phyloP scores from a whole-genome alignment of 2,329 filamentous ascomycete genomes.

The Fusarium chuoi region DNA sequence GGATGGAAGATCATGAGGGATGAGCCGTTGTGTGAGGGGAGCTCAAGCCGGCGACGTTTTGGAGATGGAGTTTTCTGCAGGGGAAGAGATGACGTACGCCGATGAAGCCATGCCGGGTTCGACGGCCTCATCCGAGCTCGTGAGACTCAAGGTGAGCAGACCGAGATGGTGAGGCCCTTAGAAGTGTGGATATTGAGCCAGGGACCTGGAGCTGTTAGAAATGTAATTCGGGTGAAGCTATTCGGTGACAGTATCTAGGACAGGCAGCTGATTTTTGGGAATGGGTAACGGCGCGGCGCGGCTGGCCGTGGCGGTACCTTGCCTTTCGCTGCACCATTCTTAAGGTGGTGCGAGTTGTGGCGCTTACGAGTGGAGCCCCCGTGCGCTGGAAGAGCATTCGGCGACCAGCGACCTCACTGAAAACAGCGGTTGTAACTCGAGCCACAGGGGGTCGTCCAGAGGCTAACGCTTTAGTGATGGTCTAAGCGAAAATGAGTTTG shows the following conservation, averaged over 20 bases:
- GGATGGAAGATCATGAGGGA: conserved; percentile 21
- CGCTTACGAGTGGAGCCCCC: conserved; percentile 27
- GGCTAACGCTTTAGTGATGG: not conserved
- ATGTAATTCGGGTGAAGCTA: conserved; percentile 39
- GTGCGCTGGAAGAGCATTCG: conserved; percentile 4
- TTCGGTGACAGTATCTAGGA: conserved; percentile 19
- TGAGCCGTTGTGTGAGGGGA: conserved; percentile 26
- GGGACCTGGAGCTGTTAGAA: conserved; percentile 2
- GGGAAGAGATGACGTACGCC: conserved; percentile 41
- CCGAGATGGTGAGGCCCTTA: conserved; percentile 37
- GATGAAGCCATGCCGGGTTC: conserved; percentile 44
- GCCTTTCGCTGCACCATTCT: conserved; percentile 1
- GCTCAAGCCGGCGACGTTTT: not conserved
- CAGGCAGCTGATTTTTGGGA: conserved; percentile 29
- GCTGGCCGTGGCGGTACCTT: conserved; percentile 4
- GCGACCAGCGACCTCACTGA: conserved; percentile 24
- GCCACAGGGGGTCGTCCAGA: conserved; percentile 15
- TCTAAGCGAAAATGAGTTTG: conserved; percentile 23
- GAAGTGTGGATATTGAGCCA: conserved; percentile 31
- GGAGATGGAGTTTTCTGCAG: conserved; percentile 37
- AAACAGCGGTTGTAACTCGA: conserved; percentile 20
- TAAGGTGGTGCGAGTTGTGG: conserved; percentile 32
- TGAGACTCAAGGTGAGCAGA: conserved; percentile 37
- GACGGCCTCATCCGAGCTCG: conserved; percentile 44
- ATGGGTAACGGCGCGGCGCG: conserved; percentile 15